Base-by-base conservation (phyloP, 371 early-diverging fungal species). In the Catenaria anguillulae region DNA sequence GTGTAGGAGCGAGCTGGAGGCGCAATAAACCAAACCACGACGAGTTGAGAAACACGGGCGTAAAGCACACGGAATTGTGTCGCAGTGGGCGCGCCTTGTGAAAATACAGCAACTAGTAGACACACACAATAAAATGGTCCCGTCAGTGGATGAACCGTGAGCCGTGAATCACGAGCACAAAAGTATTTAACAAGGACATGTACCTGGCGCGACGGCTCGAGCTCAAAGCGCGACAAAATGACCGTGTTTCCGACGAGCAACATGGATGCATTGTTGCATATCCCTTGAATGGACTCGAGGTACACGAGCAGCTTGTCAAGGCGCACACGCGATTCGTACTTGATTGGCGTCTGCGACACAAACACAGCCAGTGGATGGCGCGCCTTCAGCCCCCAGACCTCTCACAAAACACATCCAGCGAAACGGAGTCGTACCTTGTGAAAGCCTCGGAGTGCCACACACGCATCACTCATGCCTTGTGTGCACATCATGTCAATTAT, bases 231-330 rank as follows among this genome's bases (percentile, higher is more conserved):
- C 5, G 76, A 75, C 61, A 70, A 67, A 0, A 79, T 63, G 26
- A 73, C 73, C 15, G 77, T 67, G 31, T 75, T 74, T 17, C 77
- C 80, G 19, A 77, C 67, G 1, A 76, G 64, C 48, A 79, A 66
- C 73, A 79, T 72, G 0, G 78, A 75, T 10, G 73, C 74, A 55
- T 75, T 79, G 19, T 77, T 75, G 62, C 80, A 79, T 2, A 79
- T 73, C 3, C 77, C 77, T 31, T 77, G 73, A 26, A 76, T 77
- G 40, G 69, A 70, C 63, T 79, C 80, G 6, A 79, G 60, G 54
- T 70, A 76, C 15, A 74, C 69, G 21, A 79, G 65, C 10, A 79
- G 71, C 60, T 76, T 74, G 66, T 79, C 80, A 36, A 79, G 46
- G 8, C 77, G 61, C 43, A 77, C 77, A 19, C 64, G 46, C n/a